Base-by-base conservation (phyloP, 331 rosid species). In the Spiraea crenata region DNA sequence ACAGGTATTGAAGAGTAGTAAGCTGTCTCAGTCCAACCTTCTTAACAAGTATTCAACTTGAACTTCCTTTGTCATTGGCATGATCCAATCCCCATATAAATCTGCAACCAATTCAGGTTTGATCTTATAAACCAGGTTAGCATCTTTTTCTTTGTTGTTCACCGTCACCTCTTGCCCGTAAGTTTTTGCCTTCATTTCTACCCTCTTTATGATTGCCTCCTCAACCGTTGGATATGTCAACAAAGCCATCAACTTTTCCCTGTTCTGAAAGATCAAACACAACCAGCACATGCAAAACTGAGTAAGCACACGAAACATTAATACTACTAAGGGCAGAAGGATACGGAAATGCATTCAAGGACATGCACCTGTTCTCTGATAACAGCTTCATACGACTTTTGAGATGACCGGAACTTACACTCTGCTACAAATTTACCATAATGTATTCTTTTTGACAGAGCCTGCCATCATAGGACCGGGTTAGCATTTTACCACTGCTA, bases 1-100 rank as follows among this genome's bases (percentile, higher is more conserved):
- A 62, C 11, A 35, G 69, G 38, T 49, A 34, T 19, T 42, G 47
- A 64, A 68, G 34, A 48, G 12, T 63, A 16, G 31, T 19, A 20
- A 56, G 38, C 61, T 31, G 16, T 51, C 49, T 95, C 87, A 89
- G 50, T 95, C 99, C 78, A 95, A 74, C 82, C 89, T 86, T 84
- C 96, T 87, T 50, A 95, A 70, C 45, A 95, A 82, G 76, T 91
- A 95, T 5, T 88, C 89, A 80, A 91, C 89, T 85, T 91, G 97
- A 74, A 91, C 97, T 82, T 95, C 84, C 79, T 95, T 95, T 51
- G 99, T 95, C 77, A 95, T 68, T 63, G 99, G 99, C 99, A 95
- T 95, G 85, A 95, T 95, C 97, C 96, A 91, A 13, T 85, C 90
- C 63, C 93, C 83, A 63, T 95, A 91, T 0, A 95, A 85, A 82